These are phyloP conservation scores for Spathaspora arborariae DNA, from an alignment of 805 yeast species.

Conservation along the genomic window DNA sequence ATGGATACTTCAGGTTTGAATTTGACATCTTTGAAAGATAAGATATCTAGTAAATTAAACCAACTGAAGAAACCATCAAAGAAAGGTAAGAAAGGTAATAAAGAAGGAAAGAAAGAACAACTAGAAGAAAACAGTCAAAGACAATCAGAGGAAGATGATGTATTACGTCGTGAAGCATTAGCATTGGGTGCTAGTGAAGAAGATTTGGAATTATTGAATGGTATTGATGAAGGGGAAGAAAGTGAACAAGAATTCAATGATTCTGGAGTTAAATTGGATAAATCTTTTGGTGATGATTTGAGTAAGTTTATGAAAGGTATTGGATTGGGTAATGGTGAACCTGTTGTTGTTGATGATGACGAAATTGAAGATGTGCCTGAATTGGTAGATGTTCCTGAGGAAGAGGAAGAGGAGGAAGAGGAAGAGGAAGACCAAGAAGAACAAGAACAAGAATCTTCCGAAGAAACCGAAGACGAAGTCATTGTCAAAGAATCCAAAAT, in stretches of 20 bases:
- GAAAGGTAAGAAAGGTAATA: conserved; percentile 12
- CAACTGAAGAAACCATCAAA: conserved; percentile 13
- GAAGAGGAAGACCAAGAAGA: conserved; percentile 15
- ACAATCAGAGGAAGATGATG: conserved; percentile 19
- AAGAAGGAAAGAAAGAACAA: conserved; percentile 6
- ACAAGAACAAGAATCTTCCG: conserved; percentile 20
- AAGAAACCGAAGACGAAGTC: conserved; percentile 16
- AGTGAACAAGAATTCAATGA: conserved; percentile 51
- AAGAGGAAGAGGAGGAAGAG: conserved; percentile 27
- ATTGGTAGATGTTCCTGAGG: conserved; percentile 26
- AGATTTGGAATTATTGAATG: conserved; percentile 64
- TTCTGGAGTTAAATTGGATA: conserved; percentile 34
- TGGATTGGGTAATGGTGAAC: conserved; percentile 50
- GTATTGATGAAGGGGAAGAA: conserved; percentile 47
- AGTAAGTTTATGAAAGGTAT: conserved; percentile 60
- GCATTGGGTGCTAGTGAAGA: conserved; percentile 85
- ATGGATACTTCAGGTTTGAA: conserved; percentile 47
- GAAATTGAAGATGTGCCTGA: conserved; percentile 25
- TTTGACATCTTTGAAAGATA: conserved; percentile 60
- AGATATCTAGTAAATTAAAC: conserved; percentile 52
- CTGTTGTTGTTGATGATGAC: conserved; percentile 26
- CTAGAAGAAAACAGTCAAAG: conserved; percentile 8
- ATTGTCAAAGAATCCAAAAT: conserved; percentile 14
- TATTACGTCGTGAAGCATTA: conserved; percentile 67
- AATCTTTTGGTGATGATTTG: conserved; percentile 50